Evolutionary conservation across 495 filamentous ascomycete species (phyloP).

Genomic region (Penicillium cinerascens): DNA sequence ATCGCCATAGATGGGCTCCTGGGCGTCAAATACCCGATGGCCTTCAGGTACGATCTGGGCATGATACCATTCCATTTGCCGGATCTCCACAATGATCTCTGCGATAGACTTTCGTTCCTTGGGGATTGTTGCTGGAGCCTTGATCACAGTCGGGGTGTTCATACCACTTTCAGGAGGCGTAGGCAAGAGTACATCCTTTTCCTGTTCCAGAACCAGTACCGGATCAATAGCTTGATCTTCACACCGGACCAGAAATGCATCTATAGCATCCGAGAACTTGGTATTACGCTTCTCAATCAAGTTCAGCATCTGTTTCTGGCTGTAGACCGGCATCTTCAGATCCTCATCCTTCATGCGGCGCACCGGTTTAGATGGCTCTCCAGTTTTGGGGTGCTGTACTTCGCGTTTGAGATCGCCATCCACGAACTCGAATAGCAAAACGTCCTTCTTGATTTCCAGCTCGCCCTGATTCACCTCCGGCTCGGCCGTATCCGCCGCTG

Average conservation of each 20-base stretch:
- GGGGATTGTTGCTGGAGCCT: conserved; percentile 66
- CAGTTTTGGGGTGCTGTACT: conserved; percentile 64
- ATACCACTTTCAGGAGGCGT: conserved; percentile 44
- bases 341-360: conserved; percentile 69
- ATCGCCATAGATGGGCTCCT: conserved; percentile 77
- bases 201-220: conserved; percentile 55
- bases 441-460: conserved; percentile 48
- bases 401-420: conserved; percentile 88
- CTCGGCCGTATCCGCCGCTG: conserved; percentile 20
- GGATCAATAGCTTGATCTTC: conserved; percentile 64
- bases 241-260: conserved; percentile 72
- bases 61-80: conserved; percentile 78
- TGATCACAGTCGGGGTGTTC: conserved; percentile 43
- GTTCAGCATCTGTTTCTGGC: conserved; percentile 85
- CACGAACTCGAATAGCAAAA: conserved; percentile 86
- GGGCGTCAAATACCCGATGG: conserved; percentile 87
- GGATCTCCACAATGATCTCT: conserved; percentile 83
- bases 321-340: conserved; percentile 89
- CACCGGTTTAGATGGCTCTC: conserved; percentile 61
- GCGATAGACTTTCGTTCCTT: conserved; percentile 76
- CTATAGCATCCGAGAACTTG: conserved; percentile 78
- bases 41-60: conserved; percentile 93
- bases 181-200: conserved; percentile 45
- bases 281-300: conserved; percentile 88
- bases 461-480: conserved; percentile 31